These are phyloP conservation scores for Calonectria montana DNA, from an alignment of 2,329 filamentous ascomycete genomes.

Conservation along the genomic window DNA sequence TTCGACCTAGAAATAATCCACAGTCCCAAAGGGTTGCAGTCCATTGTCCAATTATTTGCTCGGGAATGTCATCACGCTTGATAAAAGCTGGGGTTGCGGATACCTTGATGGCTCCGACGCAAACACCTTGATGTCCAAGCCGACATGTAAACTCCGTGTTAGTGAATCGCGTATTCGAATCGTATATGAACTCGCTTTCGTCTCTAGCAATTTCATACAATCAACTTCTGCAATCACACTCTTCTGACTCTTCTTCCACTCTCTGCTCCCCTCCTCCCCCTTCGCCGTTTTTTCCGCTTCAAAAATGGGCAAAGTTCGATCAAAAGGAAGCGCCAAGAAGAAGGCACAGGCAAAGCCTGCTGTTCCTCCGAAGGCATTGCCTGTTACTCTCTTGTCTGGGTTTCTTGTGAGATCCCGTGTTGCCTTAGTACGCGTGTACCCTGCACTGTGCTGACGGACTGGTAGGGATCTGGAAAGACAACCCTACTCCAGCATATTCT, in stretches of 20 bases:
- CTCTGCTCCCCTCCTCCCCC: too few relatives aligned
- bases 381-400: conserved; percentile 50
- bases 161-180: conserved; percentile 10
- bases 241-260: too few relatives aligned
- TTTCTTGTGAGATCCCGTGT: conserved; percentile 42
- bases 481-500: conserved; percentile 77
- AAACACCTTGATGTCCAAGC: conserved; percentile 37
- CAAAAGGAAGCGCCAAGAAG: conserved; percentile 24
- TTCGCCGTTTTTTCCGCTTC: background rate
- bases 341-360: conserved; percentile 28
- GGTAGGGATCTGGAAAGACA: conserved; percentile 75
- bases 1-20: background rate
- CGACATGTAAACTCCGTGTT: background rate
- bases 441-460: background rate
- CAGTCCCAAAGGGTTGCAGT: background rate
- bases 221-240: background rate
- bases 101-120: conserved; percentile 5
- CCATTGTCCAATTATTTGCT: conserved; percentile 21
- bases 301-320: conserved; percentile 34
- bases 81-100: conserved; percentile 1
- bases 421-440: too few relatives aligned
- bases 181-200: conserved; percentile 15
- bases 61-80: conserved; percentile 7
- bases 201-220: background rate
- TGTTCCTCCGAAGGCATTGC: conserved; percentile 41